Percentiles rank a stretch among this genome's conserved stretches.
phyloP scores from a whole-genome alignment of 2,329 filamentous ascomycete species.

The Stromatinia cepivora region DNA sequence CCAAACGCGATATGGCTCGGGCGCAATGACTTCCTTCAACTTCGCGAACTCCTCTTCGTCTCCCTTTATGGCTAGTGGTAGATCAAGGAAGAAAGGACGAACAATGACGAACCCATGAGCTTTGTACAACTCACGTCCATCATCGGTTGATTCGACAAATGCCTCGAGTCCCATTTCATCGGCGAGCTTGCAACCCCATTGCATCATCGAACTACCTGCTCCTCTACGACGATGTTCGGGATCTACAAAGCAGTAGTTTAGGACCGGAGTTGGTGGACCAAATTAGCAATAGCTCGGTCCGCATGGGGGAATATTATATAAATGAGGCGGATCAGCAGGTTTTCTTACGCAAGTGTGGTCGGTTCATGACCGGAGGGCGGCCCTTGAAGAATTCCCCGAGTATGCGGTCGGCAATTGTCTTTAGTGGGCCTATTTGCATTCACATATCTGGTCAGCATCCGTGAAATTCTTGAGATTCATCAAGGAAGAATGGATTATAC shows the following conservation, averaged over 20 bases:
- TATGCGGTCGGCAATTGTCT: not conserved
- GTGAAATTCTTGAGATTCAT: not conserved
- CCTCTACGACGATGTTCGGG: conserved; percentile 1
- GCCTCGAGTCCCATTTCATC: conserved; percentile 14
- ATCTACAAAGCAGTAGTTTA: not conserved
- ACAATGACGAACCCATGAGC: conserved; percentile 11
- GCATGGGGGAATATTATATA: not conserved
- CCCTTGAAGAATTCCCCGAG: not conserved
- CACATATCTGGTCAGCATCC: not conserved
- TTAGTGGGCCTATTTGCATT: not conserved
- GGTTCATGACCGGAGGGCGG: not conserved
- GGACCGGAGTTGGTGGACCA: not conserved
- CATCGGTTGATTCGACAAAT: not conserved
- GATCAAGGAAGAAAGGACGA: not conserved
- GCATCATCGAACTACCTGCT: not conserved
- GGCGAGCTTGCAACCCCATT: conserved; percentile 5
- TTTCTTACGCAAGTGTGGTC: not conserved
- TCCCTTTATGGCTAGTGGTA: not conserved
- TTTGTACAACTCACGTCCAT: not conserved
- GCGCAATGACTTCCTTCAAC: not conserved
- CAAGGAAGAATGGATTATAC: not conserved
- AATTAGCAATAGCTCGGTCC: not conserved
- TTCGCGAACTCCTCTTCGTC: not conserved
- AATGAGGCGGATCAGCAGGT: not conserved
- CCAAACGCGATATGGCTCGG: conserved; percentile 1